Conservation (phyloP, 106 monocot species). For the Apostasia shenzhenica region DNA sequence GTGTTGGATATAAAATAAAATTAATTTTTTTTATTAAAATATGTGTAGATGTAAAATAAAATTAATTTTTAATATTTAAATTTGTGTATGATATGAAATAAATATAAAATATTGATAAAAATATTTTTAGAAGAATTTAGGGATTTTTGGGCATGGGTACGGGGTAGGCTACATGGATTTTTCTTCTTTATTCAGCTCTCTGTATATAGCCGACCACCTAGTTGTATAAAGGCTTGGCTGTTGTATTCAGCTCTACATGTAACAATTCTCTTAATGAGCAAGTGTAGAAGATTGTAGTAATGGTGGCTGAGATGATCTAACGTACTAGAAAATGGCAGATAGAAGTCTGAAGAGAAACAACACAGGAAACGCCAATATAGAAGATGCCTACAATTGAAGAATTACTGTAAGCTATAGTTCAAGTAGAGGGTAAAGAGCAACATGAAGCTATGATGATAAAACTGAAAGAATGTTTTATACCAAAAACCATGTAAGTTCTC, state of each 20-base stretch:
- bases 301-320: background rate
- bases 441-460: background rate
- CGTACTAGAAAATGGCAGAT: slow-evolving; percentile 23
- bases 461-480: slow-evolving; percentile 9
- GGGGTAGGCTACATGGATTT: slow-evolving; percentile 13
- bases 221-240: background rate
- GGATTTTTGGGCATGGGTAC: slow-evolving; percentile 11
- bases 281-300: background rate
- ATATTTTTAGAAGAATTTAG: too few relatives aligned
- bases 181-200: slow-evolving; percentile 2
- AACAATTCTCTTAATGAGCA: background rate
- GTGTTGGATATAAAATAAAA: too few relatives aligned
- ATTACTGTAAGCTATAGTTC: background rate
- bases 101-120: too few relatives aligned
- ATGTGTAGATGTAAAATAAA: too few relatives aligned
- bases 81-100: too few relatives aligned
- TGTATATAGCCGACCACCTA: too few relatives aligned
- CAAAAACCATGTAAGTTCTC: slow-evolving; percentile 46
- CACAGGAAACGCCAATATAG: slow-evolving; percentile 6
- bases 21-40: too few relatives aligned
- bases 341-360: slow-evolving; percentile 12
- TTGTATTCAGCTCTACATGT: background rate
- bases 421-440: background rate
- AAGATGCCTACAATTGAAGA: slow-evolving; percentile 40
- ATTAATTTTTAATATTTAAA: too few relatives aligned